Percentiles rank a stretch among this genome's conserved stretches.
Evolutionary conservation across 2,329 filamentous ascomycete species (phyloP).

Genomic region (Colletotrichum horii): DNA sequence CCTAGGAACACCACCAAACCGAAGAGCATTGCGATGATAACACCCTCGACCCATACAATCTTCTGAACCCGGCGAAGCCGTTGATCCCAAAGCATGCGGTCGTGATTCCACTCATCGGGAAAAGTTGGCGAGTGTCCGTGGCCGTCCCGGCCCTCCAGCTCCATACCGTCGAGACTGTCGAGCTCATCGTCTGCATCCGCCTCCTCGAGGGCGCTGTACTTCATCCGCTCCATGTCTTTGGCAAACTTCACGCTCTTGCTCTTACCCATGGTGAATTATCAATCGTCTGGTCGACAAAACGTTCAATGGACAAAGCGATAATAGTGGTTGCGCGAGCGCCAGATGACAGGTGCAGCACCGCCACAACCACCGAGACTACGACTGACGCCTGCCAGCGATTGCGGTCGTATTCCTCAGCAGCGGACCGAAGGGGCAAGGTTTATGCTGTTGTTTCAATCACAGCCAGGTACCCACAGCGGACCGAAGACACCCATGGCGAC

Average conservation of each 20-base stretch:
- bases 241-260: background rate
- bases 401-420: background rate
- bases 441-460: background rate
- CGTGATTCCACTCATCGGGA: constrained; percentile 7
- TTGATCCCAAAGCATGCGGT: background rate
- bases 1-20: background rate
- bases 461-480: background rate
- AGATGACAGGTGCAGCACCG: background rate
- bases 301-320: background rate
- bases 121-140: background rate
- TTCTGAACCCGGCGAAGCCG: background rate
- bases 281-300: background rate
- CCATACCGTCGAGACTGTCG: background rate
- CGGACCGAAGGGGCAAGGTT: background rate
- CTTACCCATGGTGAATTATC: background rate
- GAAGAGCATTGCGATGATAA: background rate
- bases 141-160: background rate
- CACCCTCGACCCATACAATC: background rate
- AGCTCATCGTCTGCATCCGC: background rate
- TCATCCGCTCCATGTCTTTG: background rate
- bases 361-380: background rate
- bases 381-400: background rate
- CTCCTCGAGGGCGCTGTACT: background rate
- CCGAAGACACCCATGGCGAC: background rate
- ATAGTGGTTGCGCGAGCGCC: background rate